Evolutionary conservation across 495 filamentous ascomycete genomes (phyloP), one percentile per base, ranked within the genome.

Genomic region (Parathielavia appendiculata): DNA sequence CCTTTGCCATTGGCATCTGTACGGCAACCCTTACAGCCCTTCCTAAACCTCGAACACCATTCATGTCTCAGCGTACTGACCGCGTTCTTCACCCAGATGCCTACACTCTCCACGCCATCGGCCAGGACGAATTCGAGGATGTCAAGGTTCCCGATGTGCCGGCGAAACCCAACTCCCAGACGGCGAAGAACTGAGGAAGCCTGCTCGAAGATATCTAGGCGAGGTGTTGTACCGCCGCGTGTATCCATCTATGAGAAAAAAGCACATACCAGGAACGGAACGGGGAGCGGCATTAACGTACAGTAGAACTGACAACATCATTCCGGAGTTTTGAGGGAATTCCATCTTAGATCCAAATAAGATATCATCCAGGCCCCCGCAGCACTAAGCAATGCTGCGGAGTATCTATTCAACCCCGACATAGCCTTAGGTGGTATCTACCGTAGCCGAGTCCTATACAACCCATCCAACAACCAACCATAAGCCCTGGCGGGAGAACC

Each of bases 71-170:
- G 17, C 13, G 9, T 32, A 39, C 53, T 57, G 41, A 64, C 46
- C 35, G 48, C 10, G 22, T 14, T n/a, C 26, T 50, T 14, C 36
- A 48, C 55, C 54, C 58, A 98, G 93, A 96, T 69, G 74, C 83
- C 52, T 97, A 87, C 73, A 97, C 93, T 10, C 88, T 99, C 68
- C 79, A 76, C 52, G 91, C 88, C 23, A 86, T 99, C 67, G 86
- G 91, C 38, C 95, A 97, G 75, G 93, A 99, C 71, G 91, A 99
- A 59, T 99, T 99, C 81, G 90, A 92, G 64, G 93, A 99, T 69
- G 91, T 99, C 55, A 83, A 83, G 65, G 84, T 95, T 44, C 91
- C 92, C 49, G 86, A 88, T 66, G 76, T 81, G 8, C 86, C 68
- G 9, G 57, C 58, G 41, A 58, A 51, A 35, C 23, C 47, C 34